phyloP scores from a whole-genome alignment of 1,139 yeast species.

The Kluyveromyces sp. region DNA sequence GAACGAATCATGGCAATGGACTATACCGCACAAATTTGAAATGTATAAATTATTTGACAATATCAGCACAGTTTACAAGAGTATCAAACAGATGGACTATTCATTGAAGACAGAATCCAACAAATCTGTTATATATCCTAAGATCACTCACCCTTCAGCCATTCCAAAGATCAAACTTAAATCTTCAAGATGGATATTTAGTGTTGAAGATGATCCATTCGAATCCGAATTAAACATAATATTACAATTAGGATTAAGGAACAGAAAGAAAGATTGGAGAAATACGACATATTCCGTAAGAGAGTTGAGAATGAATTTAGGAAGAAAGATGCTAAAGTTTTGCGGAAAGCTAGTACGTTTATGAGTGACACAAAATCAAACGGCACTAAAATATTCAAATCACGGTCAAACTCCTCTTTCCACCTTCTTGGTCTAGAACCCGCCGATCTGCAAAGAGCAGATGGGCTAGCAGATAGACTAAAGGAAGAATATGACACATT shows the following conservation, averaged over 20 bases:
- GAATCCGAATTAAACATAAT: constrained; percentile 71
- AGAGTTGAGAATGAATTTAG: constrained; percentile 18
- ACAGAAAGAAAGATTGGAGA: constrained; percentile 57
- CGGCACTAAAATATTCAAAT: background rate
- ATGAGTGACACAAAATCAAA: background rate
- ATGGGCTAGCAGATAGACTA: background rate
- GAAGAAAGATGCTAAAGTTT: constrained; percentile 2
- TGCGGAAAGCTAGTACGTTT: background rate
- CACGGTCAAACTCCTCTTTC: background rate
- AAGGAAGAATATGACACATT: constrained; percentile 12
- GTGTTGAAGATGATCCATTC: constrained; percentile 80
- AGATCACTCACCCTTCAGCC: constrained; percentile 31
- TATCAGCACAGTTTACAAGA: constrained; percentile 45
- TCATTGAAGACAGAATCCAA: constrained; percentile 38
- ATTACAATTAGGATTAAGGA: constrained; percentile 71
- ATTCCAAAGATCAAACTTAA: constrained; percentile 45
- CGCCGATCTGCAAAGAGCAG: background rate
- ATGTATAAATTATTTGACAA: constrained; percentile 57
- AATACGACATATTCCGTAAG: constrained; percentile 45
- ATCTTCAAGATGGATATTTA: constrained; percentile 40
- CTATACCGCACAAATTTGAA: constrained; percentile 44
- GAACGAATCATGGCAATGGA: constrained; percentile 32
- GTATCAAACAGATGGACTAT: constrained; percentile 45
- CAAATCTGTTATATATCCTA: constrained; percentile 33
- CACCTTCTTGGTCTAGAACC: background rate